These are phyloP conservation scores for Trichosporon coremiiforme DNA, from an alignment of 1,284 basidiomycete genomes.

Conservation along the genomic window DNA sequence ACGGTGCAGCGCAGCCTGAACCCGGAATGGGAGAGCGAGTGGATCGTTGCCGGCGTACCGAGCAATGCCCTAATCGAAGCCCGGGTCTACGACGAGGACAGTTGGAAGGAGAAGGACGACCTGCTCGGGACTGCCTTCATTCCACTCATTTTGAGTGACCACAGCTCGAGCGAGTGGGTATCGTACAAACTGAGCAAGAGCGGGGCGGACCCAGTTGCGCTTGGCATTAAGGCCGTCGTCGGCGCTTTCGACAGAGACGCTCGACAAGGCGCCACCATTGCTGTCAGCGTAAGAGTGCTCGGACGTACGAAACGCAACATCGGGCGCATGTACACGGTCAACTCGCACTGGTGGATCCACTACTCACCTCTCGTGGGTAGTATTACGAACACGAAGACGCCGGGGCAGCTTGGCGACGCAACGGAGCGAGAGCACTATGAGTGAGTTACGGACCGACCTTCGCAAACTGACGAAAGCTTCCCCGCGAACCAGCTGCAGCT, in stretches of 20 bases:
- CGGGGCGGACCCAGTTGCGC: conserved; percentile 53
- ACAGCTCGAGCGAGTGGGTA: conserved; percentile 15
- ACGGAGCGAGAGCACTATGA: conserved; percentile 35
- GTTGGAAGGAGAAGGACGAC: conserved; percentile 58
- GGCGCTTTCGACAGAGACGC: background rate
- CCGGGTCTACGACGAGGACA: conserved; percentile 59
- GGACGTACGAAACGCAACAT: conserved; percentile 55
- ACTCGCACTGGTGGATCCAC: conserved; percentile 54
- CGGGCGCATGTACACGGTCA: conserved; percentile 58
- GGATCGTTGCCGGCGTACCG: conserved; percentile 59
- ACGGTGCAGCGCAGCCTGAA: conserved; percentile 55
- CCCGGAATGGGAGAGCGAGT: conserved; percentile 57
- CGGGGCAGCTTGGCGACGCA: conserved; percentile 22
- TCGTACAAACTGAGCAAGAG: conserved; percentile 54
- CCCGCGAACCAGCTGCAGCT: conserved; percentile 60
- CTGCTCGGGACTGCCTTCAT: conserved; percentile 56
- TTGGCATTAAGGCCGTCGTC: conserved; percentile 23
- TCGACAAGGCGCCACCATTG: conserved; percentile 31
- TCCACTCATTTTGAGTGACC: conserved; percentile 36
- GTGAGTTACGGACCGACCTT: background rate
- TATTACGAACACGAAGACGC: conserved; percentile 44
- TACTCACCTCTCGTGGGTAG: conserved; percentile 53
- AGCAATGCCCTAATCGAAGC: conserved; percentile 51
- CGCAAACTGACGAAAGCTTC: conserved; percentile 49
- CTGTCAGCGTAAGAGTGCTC: conserved; percentile 53